phyloP scores from a whole-genome alignment of 371 early-diverging fungal genomes.

The Rhizopus microsporus region DNA sequence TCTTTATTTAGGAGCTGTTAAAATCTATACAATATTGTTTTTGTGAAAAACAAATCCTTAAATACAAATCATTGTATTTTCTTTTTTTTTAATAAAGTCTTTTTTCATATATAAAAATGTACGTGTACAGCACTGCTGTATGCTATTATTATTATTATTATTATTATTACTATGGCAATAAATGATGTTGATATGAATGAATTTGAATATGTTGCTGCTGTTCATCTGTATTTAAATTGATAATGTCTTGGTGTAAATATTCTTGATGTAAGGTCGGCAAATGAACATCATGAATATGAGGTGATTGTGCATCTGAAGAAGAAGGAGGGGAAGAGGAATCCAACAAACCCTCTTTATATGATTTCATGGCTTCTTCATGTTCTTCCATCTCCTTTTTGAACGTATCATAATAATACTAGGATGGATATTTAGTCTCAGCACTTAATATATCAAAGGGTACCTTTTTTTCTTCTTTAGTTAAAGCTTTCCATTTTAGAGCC shows the following conservation, averaged over 20 bases:
- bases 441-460: conserved; percentile 16
- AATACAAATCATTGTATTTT: no score
- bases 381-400: conserved; percentile 53
- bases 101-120: no score
- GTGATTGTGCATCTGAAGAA: neutral
- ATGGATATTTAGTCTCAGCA: neutral
- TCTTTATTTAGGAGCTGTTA: no score
- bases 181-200: neutral
- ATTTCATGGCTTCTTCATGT: conserved; percentile 54
- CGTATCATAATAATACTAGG: conserved; percentile 51
- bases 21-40: no score
- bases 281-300: neutral
- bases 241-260: neutral
- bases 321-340: neutral
- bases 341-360: conserved; percentile 24
- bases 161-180: no score
- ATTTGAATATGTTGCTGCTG: neutral
- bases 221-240: neutral
- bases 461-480: conserved; percentile 54
- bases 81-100: no score
- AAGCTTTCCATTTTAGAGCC: conserved; percentile 53
- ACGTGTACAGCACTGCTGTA: no score
- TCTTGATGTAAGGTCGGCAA: neutral
- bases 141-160: no score
- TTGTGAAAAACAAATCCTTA: no score